Evolutionary conservation across 2,329 filamentous ascomycete genomes (phyloP).

Genomic region (Penicillium griseofulvum): DNA sequence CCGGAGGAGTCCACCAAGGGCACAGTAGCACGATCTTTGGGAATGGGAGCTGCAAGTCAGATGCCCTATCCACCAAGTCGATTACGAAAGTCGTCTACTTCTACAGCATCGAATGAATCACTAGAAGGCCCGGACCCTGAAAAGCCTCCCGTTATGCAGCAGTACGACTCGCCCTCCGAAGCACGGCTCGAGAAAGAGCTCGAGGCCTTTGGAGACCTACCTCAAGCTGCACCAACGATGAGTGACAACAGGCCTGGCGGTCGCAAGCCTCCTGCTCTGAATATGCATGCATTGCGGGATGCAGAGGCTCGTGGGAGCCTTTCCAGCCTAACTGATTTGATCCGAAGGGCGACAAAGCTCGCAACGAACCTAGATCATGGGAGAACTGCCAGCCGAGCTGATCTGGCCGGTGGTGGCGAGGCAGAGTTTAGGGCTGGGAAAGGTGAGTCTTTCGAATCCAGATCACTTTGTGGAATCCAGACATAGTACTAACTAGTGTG

Average conservation of each 20-base stretch:
- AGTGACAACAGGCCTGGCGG: constrained; percentile 40
- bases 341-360: constrained; percentile 79
- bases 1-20: constrained; percentile 5
- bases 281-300: constrained; percentile 77
- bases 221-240: constrained; percentile 35
- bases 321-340: constrained; percentile 88
- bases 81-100: constrained; percentile 11
- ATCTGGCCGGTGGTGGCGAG: constrained; percentile 40
- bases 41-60: constrained; percentile 1
- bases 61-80: constrained; percentile 7
- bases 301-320: constrained; percentile 83
- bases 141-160: constrained; percentile 32
- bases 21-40: not conserved
- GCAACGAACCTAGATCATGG: constrained; percentile 87
- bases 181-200: constrained; percentile 26
- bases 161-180: constrained; percentile 10
- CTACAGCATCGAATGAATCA: constrained; percentile 23
- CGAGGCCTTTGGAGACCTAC: constrained; percentile 17
- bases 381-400: constrained; percentile 60
- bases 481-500: constrained; percentile 3
- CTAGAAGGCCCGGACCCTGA: constrained; percentile 26
- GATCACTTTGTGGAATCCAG: not conserved
- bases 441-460: constrained; percentile 22
- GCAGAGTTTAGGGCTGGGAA: constrained; percentile 27
- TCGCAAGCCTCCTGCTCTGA: constrained; percentile 65